phyloP scores from a whole-genome alignment of 2,329 filamentous ascomycete genomes.

The Didymosphaeria variabile region DNA sequence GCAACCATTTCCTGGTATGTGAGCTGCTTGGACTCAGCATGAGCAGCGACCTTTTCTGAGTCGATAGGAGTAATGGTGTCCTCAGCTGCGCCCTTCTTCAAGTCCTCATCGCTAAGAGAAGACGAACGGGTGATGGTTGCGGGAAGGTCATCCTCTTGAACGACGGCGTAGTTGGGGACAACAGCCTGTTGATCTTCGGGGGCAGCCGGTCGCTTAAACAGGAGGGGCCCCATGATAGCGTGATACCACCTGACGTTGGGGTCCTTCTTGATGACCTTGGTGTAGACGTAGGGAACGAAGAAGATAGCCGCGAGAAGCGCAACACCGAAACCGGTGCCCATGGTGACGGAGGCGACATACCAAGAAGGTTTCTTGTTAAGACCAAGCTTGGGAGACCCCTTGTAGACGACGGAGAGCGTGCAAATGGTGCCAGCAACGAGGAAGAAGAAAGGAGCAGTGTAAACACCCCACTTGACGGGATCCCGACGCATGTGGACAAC shows the following conservation, averaged over 20 bases:
- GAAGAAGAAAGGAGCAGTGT: constrained; percentile 78
- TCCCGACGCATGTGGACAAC: constrained; percentile 76
- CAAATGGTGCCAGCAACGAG: constrained; percentile 77
- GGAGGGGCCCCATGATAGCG: constrained; percentile 68
- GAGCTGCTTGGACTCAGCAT: constrained; percentile 59
- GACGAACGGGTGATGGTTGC: constrained; percentile 38
- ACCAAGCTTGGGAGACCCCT: constrained; percentile 75
- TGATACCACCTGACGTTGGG: constrained; percentile 70
- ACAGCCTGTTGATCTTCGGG: constrained; percentile 62
- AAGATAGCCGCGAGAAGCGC: constrained; percentile 69
- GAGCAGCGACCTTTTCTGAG: constrained; percentile 39
- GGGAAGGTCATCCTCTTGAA: constrained; percentile 68
- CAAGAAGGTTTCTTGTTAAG: constrained; percentile 72
- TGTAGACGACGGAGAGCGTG: constrained; percentile 81
- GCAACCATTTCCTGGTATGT: constrained; percentile 71
- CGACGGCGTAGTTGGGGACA: constrained; percentile 79
- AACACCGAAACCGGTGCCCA: constrained; percentile 71
- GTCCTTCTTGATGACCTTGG: constrained; percentile 74
- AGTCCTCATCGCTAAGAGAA: constrained; percentile 38
- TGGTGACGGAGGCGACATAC: constrained; percentile 72
- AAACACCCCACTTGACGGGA: constrained; percentile 77
- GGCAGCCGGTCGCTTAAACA: constrained; percentile 63
- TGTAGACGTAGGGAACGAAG: constrained; percentile 76
- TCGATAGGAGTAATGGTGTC: constrained; percentile 41
- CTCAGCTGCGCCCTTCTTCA: constrained; percentile 31